These are phyloP conservation scores for Globisporangium carolinianum DNA, from an alignment of 352 stramenopile genomes.

Conservation along the genomic window DNA sequence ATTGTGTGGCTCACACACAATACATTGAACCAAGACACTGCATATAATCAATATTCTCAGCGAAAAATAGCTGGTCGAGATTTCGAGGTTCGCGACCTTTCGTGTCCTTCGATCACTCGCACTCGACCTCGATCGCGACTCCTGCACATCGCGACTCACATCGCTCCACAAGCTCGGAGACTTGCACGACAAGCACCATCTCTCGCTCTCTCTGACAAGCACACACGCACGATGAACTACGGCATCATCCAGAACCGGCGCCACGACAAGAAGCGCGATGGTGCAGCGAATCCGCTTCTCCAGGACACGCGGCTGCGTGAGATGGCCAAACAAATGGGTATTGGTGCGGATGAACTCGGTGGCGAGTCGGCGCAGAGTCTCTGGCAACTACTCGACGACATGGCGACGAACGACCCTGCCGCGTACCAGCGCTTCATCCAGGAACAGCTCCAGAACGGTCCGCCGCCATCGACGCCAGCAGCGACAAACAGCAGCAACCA, in stretches of 20 bases:
- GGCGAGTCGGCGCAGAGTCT: slow-evolving; percentile 56
- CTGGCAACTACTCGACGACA: slow-evolving; percentile 71
- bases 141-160: no score
- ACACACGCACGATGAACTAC: slow-evolving; percentile 56
- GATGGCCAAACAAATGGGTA: slow-evolving; percentile 80
- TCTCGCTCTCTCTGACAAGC: background rate
- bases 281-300: slow-evolving; percentile 26
- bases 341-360: slow-evolving; percentile 59
- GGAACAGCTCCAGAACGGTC: slow-evolving; percentile 70
- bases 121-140: no score
- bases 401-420: slow-evolving; percentile 58
- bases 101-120: no score
- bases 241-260: slow-evolving; percentile 80
- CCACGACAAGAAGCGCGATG: slow-evolving; percentile 21
- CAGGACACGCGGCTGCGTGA: slow-evolving; percentile 59
- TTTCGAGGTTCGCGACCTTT: no score
- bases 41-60: no score
- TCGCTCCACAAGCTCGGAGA: no score
- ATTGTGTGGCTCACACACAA: no score
- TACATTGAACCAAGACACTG: no score
- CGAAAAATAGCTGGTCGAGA: no score
- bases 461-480: slow-evolving; percentile 12
- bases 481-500: background rate
- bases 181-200: no score
- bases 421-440: slow-evolving; percentile 77